Evolutionary conservation across 1,284 basidiomycete species (phyloP).

Genomic region (Coniferiporia sulphurascens): DNA sequence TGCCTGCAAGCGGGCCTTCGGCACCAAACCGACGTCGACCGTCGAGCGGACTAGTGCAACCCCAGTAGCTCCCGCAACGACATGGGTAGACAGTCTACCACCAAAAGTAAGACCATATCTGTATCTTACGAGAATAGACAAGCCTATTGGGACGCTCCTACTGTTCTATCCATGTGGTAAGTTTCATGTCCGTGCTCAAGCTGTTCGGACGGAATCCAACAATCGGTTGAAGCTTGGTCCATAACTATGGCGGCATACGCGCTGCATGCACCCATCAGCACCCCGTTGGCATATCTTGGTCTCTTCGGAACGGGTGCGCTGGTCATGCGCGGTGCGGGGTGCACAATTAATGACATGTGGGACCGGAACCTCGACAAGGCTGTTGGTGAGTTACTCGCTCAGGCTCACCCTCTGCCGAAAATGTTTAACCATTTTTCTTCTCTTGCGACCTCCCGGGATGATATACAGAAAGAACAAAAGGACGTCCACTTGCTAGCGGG

Average conservation of each 20-base stretch:
- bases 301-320: constrained; percentile 90
- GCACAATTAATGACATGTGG: constrained; percentile 99
- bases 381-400: constrained; percentile 62
- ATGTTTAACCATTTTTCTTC: too few relatives aligned
- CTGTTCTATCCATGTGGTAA: constrained; percentile 91
- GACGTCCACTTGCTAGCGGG: constrained; percentile 74
- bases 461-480: constrained; percentile 53
- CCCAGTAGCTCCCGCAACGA: constrained; percentile 16
- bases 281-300: constrained; percentile 69
- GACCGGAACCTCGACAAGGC: constrained; percentile 87
- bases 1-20: neutral
- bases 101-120: constrained; percentile 69
- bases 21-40: neutral
- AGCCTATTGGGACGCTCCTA: constrained; percentile 90
- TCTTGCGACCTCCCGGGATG: neutral
- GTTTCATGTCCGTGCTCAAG: constrained; percentile 27
- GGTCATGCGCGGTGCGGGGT: constrained; percentile 97
- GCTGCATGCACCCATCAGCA: constrained; percentile 55
- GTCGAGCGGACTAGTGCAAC: neutral
- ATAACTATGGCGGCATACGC: constrained; percentile 92
- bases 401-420: too few relatives aligned
- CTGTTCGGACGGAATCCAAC: neutral
- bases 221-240: constrained; percentile 65
- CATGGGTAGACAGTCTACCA: constrained; percentile 71
- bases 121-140: constrained; percentile 85